Conservation (phyloP, 257 asterid species). For the Misopates orontium region DNA sequence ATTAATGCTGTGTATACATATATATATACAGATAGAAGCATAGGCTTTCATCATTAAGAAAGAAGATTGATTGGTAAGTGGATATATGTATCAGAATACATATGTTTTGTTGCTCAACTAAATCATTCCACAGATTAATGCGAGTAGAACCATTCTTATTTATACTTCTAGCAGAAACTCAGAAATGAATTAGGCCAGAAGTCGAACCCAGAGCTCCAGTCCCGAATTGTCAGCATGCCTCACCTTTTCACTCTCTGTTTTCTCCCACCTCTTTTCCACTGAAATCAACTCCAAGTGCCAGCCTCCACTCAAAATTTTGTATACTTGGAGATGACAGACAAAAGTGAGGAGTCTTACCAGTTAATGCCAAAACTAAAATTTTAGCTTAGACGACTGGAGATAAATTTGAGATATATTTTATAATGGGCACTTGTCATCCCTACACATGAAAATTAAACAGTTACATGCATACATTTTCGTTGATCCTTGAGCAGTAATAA, state of each 20-base stretch:
- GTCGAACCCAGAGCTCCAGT: not conserved
- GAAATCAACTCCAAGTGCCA: not conserved
- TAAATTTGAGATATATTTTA: not conserved
- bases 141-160: not conserved
- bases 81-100: not conserved
- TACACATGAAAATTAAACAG: not conserved
- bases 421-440: constrained; percentile 7
- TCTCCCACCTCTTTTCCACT: too few relatives aligned
- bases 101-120: not conserved
- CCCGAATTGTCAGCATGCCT: too few relatives aligned
- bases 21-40: not conserved
- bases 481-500: not conserved
- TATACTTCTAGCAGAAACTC: too few relatives aligned
- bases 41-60: not conserved
- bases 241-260: too few relatives aligned
- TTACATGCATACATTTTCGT: too few relatives aligned
- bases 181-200: too few relatives aligned
- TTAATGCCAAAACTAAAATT: too few relatives aligned
- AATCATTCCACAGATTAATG: not conserved
- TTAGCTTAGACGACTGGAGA: too few relatives aligned
- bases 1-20: not conserved
- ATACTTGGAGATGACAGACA: constrained; percentile 2
- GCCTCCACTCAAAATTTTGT: not conserved
- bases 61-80: not conserved
- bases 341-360: not conserved